Conservation (phyloP, 139 green algal genomes). For the Pycnococcus provasolii region DNA sequence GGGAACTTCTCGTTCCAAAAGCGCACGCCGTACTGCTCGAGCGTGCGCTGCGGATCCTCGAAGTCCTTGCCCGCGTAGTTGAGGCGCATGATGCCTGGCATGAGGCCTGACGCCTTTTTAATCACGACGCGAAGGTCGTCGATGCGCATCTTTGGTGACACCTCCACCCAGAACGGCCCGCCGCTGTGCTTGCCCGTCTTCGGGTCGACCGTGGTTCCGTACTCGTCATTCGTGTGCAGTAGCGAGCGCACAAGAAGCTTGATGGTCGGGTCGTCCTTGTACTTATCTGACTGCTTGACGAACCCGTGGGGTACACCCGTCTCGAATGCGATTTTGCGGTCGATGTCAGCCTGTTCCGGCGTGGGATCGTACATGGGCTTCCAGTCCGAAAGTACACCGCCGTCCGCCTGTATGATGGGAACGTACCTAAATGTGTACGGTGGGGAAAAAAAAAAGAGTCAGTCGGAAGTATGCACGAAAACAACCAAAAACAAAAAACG, state of each 20-base stretch:
- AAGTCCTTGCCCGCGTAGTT: constrained; percentile 67
- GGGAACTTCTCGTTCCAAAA: constrained; percentile 84
- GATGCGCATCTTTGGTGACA: constrained; percentile 61
- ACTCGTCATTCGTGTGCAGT: constrained; percentile 66
- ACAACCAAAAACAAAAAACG: background rate
- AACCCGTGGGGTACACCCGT: constrained; percentile 61
- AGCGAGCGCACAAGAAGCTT: constrained; percentile 40
- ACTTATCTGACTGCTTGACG: constrained; percentile 32
- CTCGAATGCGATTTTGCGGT: constrained; percentile 57
- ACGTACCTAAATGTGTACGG: constrained; percentile 38
- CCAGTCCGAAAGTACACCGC: constrained; percentile 66
- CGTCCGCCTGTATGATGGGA: constrained; percentile 65
- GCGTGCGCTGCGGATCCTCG: constrained; percentile 73
- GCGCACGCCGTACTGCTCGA: constrained; percentile 70
- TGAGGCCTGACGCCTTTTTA: constrained; percentile 60
- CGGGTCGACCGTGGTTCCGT: constrained; percentile 45
- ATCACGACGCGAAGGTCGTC: constrained; percentile 66
- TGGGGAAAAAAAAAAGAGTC: constrained; percentile 1
- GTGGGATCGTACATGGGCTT: constrained; percentile 68
- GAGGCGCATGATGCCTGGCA: constrained; percentile 65
- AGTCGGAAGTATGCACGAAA: background rate
- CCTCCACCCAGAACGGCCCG: constrained; percentile 62
- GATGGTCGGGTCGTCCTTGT: constrained; percentile 50
- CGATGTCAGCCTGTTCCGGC: constrained; percentile 61
- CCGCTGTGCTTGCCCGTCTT: constrained; percentile 49